Evolutionary conservation across 1,284 basidiomycete genomes (phyloP).

Genomic region (Heterobasidion parviporum): DNA sequence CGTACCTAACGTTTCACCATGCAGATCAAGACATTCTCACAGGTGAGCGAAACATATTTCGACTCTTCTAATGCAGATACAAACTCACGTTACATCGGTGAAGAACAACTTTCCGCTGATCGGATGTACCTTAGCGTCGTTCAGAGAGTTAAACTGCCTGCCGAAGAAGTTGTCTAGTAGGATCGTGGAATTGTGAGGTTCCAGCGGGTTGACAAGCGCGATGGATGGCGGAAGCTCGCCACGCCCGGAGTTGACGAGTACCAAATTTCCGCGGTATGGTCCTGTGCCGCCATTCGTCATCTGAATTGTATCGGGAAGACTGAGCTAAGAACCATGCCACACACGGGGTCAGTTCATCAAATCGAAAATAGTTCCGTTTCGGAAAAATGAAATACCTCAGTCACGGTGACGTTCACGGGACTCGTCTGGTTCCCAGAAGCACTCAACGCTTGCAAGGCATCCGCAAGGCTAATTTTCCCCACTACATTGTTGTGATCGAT

Average conservation of each 20-base stretch:
- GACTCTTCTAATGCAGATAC: neutral
- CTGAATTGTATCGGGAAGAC: constrained; percentile 39
- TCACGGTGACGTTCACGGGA: constrained; percentile 46
- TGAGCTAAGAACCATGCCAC: constrained; percentile 25
- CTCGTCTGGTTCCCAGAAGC: constrained; percentile 21
- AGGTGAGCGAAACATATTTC: neutral
- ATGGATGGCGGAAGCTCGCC: constrained; percentile 55
- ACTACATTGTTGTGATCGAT: constrained; percentile 35
- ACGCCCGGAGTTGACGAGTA: constrained; percentile 64
- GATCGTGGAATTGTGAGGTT: constrained; percentile 35
- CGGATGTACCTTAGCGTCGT: constrained; percentile 71
- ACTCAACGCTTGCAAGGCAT: constrained; percentile 21
- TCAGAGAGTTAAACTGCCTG: constrained; percentile 75
- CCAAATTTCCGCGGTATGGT: constrained; percentile 51
- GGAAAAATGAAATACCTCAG: constrained; percentile 31
- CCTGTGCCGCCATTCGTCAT: constrained; percentile 77
- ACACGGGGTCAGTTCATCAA: constrained; percentile 6
- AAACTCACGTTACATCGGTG: constrained; percentile 55
- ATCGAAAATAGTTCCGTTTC: neutral
- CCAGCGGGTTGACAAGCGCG: constrained; percentile 53
- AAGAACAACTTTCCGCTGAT: constrained; percentile 58
- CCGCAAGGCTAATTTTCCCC: constrained; percentile 26
- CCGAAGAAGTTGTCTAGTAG: constrained; percentile 44
- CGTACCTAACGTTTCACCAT: constrained; percentile 37
- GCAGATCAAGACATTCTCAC: neutral